Conservation (phyloP, 192 early-diverging fungal species). For the Coemansia sp. region DNA sequence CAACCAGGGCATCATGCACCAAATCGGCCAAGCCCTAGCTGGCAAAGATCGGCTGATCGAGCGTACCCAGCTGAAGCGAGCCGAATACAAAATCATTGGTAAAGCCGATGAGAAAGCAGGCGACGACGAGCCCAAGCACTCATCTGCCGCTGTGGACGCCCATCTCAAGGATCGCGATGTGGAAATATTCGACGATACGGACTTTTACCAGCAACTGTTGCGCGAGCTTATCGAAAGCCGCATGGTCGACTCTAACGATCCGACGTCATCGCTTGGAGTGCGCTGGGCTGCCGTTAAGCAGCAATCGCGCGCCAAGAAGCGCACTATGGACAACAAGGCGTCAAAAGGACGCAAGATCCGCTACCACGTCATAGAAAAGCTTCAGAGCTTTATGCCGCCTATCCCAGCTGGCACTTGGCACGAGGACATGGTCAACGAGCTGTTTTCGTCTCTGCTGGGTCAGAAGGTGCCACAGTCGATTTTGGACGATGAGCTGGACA, state of each 20-base stretch:
- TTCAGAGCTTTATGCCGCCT: conserved; percentile 96
- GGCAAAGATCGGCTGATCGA: conserved; percentile 80
- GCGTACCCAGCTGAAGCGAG: conserved; percentile 81
- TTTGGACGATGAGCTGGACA: conserved; percentile 36
- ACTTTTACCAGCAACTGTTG: conserved; percentile 93
- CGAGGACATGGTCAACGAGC: conserved; percentile 89
- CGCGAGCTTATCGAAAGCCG: conserved; percentile 94
- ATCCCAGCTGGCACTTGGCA: conserved; percentile 90
- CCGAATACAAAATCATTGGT: conserved; percentile 63
- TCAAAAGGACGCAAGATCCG: conserved; percentile 90
- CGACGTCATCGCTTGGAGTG: conserved; percentile 68
- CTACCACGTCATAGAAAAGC: conserved; percentile 95
- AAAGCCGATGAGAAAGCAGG: conserved; percentile 13
- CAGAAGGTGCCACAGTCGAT: conserved; percentile 56
- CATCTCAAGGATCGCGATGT: conserved; percentile 59
- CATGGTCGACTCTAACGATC: conserved; percentile 91
- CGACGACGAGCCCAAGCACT: conserved; percentile 50
- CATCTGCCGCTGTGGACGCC: conserved; percentile 63
- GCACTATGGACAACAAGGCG: conserved; percentile 80
- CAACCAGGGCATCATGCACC: conserved; percentile 78
- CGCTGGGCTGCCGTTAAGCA: conserved; percentile 83
- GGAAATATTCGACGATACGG: conserved; percentile 94
- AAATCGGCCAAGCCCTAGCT: conserved; percentile 69
- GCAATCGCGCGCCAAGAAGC: conserved; percentile 66
- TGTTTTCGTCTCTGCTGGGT: conserved; percentile 85